These are phyloP conservation scores for Quercus phellos DNA, from an alignment of 331 rosid species.

Conservation along the genomic window DNA sequence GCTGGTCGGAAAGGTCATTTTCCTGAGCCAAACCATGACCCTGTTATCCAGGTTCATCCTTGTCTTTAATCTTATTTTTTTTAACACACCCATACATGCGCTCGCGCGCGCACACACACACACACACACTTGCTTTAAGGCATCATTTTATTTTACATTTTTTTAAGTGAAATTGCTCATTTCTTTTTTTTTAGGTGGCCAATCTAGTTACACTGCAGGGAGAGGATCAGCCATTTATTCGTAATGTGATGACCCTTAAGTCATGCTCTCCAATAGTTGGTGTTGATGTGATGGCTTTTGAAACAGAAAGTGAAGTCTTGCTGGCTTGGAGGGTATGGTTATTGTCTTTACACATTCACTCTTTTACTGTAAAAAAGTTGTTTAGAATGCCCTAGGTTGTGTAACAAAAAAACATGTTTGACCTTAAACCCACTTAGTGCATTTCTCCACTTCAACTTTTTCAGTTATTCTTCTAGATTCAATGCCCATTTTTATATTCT, in stretches of 20 bases:
- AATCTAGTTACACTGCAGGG: constrained; percentile 95
- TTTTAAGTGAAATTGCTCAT: constrained; percentile 24
- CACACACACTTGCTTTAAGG: neutral
- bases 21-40: constrained; percentile 93
- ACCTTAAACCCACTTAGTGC: neutral
- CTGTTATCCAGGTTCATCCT: constrained; percentile 84
- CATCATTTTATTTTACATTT: constrained; percentile 1
- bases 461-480: no score
- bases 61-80: neutral
- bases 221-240: constrained; percentile 68
- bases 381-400: neutral
- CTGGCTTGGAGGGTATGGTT: constrained; percentile 93
- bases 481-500: neutral
- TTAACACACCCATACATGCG: neutral
- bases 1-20: constrained; percentile 99
- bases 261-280: constrained; percentile 96
- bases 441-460: no score
- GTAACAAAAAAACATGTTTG: neutral
- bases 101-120: neutral
- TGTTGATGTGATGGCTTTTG: constrained; percentile 84
- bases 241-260: constrained; percentile 89
- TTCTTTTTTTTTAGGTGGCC: constrained; percentile 59
- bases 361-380: neutral
- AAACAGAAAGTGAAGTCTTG: constrained; percentile 82
- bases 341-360: constrained; percentile 1